Conservation (phyloP, 306 rosid species). For the Neltuma alba region DNA sequence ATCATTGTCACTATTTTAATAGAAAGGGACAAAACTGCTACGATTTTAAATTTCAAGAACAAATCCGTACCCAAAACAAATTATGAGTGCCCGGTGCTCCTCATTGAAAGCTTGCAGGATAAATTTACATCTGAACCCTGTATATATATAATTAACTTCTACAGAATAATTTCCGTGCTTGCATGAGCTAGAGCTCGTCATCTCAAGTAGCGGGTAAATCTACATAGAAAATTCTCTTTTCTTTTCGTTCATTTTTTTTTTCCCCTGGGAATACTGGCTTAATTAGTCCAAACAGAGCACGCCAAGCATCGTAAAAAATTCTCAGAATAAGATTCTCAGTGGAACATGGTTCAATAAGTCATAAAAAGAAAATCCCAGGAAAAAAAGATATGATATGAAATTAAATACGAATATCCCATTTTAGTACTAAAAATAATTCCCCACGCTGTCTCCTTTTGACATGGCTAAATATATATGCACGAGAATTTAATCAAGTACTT, state of each 20-base stretch:
- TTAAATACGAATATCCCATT: conserved; percentile 44
- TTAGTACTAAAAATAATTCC: conserved; percentile 24
- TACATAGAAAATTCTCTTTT: neutral
- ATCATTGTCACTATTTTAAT: too few species aligned
- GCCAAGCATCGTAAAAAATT: conserved; percentile 11
- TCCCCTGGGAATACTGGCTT: neutral
- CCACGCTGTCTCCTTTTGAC: conserved; percentile 26
- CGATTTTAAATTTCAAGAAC: too few species aligned
- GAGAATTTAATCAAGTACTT: conserved; percentile 29
- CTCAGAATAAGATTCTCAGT: conserved; percentile 56
- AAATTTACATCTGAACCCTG: too few species aligned
- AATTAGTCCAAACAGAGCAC: conserved; percentile 14
- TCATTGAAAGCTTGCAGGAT: too few species aligned
- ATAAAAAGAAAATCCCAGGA: neutral
- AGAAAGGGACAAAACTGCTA: too few species aligned
- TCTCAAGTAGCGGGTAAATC: conserved; percentile 9
- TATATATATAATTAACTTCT: too few species aligned
- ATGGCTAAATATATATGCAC: conserved; percentile 9
- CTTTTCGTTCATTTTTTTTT: neutral
- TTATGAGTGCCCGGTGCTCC: too few species aligned
- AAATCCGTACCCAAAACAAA: too few species aligned
- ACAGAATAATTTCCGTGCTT: conserved; percentile 24
- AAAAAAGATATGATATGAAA: conserved; percentile 1
- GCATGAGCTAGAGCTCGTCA: conserved; percentile 28
- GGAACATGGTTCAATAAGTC: conserved; percentile 28